Evolutionary conservation across 495 filamentous ascomycete genomes (phyloP), one percentile per base, ranked within the genome.

Genomic region (Aspergillus saccharolyticus): DNA sequence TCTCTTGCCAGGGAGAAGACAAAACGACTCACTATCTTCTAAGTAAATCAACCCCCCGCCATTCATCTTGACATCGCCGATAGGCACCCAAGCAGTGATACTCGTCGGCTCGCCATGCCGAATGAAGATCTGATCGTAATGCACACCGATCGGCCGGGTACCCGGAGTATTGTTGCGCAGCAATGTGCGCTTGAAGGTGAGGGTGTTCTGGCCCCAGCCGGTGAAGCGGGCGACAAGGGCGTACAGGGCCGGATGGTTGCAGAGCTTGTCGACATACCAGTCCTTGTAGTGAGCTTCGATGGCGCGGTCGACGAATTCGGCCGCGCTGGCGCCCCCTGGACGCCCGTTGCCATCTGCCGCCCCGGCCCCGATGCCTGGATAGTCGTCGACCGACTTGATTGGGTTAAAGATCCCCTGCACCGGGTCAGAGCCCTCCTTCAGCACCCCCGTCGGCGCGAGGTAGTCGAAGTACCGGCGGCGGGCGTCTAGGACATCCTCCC

Each of bases 41-140:
- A 88, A 62, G 62, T 87, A 87, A 19, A 87, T 84, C 50, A 88
- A 60, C 0, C 83, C 85, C 0, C 85, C 83, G 0, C 84, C 84
- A 54, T 74, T 77, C 1, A 82, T 16, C 39, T 73, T 73, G 16
- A 84, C 71, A 62, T 86, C 82, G 0, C 84, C 84, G 33, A 86
- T 85, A 0, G 83, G 84, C 0, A 85, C 80, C 85, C 84, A 88
- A 5, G 82, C 83, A 17, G 83, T 88, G 6, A 86, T 60, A 57
- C 73, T 77, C 1, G 78, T 82, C 7, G 80, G 74, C 25, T 82
- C 79, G 0, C 83, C 84, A 57, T 80, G 63, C 1, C 84, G 66
- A n/a, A 88, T 68, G 66, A 86, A 88, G 24, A 85, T 82, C 65
- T 85, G 83, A 60, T 88, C 84, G 61, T 86, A 86, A 61, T 87